Conservation (phyloP, 2,329 filamentous ascomycete genomes). For the Zymoseptoria tritici region DNA sequence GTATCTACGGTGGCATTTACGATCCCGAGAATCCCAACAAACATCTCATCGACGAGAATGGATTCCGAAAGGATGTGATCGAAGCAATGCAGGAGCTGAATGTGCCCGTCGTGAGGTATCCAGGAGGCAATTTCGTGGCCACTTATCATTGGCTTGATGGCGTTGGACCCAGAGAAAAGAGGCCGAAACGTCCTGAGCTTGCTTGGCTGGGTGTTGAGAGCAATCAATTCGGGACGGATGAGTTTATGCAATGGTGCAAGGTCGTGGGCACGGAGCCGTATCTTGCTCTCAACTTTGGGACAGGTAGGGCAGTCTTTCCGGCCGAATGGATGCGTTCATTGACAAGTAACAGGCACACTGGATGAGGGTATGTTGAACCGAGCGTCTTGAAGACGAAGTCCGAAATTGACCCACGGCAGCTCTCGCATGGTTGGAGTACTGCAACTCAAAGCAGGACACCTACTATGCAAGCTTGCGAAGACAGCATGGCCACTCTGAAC, state of each 20-base stretch:
- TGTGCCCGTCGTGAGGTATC: constrained; percentile 70
- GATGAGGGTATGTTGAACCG: constrained; percentile 43
- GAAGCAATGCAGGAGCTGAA: constrained; percentile 65
- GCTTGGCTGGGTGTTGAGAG: constrained; percentile 72
- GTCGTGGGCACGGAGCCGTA: constrained; percentile 69
- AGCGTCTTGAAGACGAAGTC: neutral
- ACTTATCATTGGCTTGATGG: constrained; percentile 84
- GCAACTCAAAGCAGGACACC: constrained; percentile 69
- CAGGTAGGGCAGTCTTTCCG: constrained; percentile 39
- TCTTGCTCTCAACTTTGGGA: constrained; percentile 73
- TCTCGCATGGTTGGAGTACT: constrained; percentile 78
- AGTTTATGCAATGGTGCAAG: constrained; percentile 77
- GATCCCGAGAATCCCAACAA: constrained; percentile 57
- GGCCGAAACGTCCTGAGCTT: constrained; percentile 61
- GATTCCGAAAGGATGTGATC: constrained; percentile 74
- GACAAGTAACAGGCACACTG: constrained; percentile 32
- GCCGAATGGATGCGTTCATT: neutral
- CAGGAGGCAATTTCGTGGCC: constrained; percentile 76
- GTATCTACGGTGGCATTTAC: constrained; percentile 81
- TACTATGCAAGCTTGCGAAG: constrained; percentile 76
- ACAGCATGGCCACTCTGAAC: constrained; percentile 65
- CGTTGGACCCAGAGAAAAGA: constrained; percentile 62
- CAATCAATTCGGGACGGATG: constrained; percentile 77
- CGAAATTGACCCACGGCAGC: constrained; percentile 30
- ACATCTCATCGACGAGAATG: constrained; percentile 62